Percentiles rank a stretch among this genome's conserved stretches.
These are phyloP conservation scores for Pleurotus giganteus DNA, from an alignment of 768 basidiomycete genomes.

Conservation along the genomic window DNA sequence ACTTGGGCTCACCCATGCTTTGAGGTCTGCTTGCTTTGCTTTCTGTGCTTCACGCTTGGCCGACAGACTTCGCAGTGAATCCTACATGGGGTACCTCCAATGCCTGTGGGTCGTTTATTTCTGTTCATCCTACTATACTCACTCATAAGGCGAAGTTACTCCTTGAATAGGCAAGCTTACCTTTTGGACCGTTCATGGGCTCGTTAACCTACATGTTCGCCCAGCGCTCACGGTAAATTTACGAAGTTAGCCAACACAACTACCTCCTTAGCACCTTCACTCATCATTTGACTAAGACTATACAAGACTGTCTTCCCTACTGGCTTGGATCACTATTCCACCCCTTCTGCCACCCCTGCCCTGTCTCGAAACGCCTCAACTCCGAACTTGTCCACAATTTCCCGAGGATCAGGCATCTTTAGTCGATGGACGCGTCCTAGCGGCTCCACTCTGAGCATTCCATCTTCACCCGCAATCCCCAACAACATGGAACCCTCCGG, in stretches of 20 bases:
- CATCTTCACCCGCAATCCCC: slow-evolving; percentile 14
- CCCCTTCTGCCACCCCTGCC: slow-evolving; percentile 32
- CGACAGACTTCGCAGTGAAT: slow-evolving; percentile 48
- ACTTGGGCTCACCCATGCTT: slow-evolving; percentile 65
- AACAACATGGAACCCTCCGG: slow-evolving; percentile 37
- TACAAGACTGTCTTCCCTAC: slow-evolving; percentile 67
- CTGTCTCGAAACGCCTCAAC: slow-evolving; percentile 32
- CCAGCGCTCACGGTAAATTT: slow-evolving; percentile 72
- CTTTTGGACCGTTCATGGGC: neutral
- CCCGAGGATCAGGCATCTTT: slow-evolving; percentile 30
- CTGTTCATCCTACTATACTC: neutral
- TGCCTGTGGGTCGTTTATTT: slow-evolving; percentile 53
- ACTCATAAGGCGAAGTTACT: slow-evolving; percentile 24
- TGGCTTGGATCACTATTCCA: slow-evolving; percentile 46
- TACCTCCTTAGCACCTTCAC: neutral
- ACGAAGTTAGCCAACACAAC: slow-evolving; percentile 47
- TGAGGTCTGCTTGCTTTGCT: slow-evolving; percentile 45
- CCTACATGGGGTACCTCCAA: slow-evolving; percentile 76
- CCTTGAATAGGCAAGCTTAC: slow-evolving; percentile 50
- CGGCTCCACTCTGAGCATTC: slow-evolving; percentile 18
- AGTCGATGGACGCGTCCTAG: slow-evolving; percentile 32
- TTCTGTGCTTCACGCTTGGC: neutral
- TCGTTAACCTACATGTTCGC: neutral
- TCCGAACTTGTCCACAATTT: slow-evolving; percentile 21
- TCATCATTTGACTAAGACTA: slow-evolving; percentile 36